Evolutionary conservation across 495 filamentous ascomycete genomes (phyloP).

Genomic region (Penicillium simplicissimum): DNA sequence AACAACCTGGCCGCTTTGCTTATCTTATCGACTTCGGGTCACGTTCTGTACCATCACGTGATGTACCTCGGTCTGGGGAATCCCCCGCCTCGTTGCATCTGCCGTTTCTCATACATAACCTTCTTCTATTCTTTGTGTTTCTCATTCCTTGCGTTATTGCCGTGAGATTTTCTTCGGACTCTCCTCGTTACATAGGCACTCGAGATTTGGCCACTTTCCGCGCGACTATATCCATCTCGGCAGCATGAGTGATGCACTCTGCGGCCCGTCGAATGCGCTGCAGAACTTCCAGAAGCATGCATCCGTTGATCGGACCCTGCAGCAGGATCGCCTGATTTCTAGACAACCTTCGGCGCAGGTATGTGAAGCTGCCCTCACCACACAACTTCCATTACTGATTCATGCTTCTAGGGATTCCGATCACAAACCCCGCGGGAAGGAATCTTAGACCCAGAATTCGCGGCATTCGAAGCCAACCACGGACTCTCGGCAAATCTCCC

Average conservation of each 20-base stretch:
- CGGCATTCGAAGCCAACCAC: conserved; percentile 65
- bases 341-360: conserved; percentile 60
- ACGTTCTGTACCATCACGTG: conserved; percentile 18
- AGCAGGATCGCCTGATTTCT: conserved; percentile 73
- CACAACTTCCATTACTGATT: conserved; percentile 13
- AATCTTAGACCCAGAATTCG: conserved; percentile 65
- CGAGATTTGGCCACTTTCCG: not conserved
- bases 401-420: conserved; percentile 57
- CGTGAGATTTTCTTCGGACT: not conserved
- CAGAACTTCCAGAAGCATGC: conserved; percentile 83
- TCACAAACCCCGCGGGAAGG: conserved; percentile 57
- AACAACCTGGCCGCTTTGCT: conserved; percentile 42
- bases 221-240: not conserved
- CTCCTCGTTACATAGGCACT: not conserved
- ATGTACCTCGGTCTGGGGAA: conserved; percentile 36
- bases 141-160: not conserved
- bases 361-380: conserved; percentile 1
- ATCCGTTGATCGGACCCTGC: conserved; percentile 72
- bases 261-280: conserved; percentile 86
- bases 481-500: conserved; percentile 31
- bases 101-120: not conserved
- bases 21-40: conserved; percentile 42
- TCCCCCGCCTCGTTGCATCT: conserved; percentile 11
- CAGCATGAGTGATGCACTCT: conserved; percentile 78
- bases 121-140: conserved; percentile 1